phyloP scores from a whole-genome alignment of 2,329 filamentous ascomycete species.

The Monosporascus sp. region DNA sequence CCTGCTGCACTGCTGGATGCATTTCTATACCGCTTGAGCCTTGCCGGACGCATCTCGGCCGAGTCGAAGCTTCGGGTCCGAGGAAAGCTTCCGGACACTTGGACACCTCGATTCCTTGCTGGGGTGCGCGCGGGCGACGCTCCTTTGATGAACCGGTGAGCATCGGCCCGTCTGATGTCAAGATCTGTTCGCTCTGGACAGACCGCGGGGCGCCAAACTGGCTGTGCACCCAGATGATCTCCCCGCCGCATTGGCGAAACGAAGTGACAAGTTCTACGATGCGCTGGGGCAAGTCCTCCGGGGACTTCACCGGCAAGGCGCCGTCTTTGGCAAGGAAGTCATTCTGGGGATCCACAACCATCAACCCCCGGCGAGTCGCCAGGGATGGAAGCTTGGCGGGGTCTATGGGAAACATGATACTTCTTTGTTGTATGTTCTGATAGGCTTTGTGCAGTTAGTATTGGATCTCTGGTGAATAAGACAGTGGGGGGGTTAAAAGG shows the following conservation, averaged over 20 bases:
- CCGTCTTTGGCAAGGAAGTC: conserved; percentile 73
- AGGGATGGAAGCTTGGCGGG: conserved; percentile 50
- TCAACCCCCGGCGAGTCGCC: conserved; percentile 61
- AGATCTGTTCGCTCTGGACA: conserved; percentile 47
- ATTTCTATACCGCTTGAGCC: conserved; percentile 43
- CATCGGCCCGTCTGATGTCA: conserved; percentile 32
- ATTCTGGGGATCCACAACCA: conserved; percentile 84
- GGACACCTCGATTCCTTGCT: conserved; percentile 17
- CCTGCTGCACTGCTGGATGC: conserved; percentile 34
- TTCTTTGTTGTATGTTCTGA: conserved; percentile 12
- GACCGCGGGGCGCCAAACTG: conserved; percentile 61
- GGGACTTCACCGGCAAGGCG: conserved; percentile 59
- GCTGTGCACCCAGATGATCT: conserved; percentile 81
- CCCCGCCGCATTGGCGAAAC: conserved; percentile 66
- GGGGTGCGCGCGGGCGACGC: conserved; percentile 18
- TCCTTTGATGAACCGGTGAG: conserved; percentile 11
- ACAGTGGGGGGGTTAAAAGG: neutral
- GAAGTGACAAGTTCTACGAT: conserved; percentile 61
- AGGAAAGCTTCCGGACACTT: conserved; percentile 33
- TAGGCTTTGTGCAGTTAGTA: conserved; percentile 1
- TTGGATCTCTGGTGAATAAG: neutral
- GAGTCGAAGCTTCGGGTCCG: conserved; percentile 26
- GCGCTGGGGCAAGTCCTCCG: conserved; percentile 61
- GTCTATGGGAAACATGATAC: conserved; percentile 52
- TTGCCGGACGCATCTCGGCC: conserved; percentile 38